These are phyloP conservation scores for Jackrogersella minutella DNA, from an alignment of 495 filamentous ascomycete genomes.

Conservation along the genomic window DNA sequence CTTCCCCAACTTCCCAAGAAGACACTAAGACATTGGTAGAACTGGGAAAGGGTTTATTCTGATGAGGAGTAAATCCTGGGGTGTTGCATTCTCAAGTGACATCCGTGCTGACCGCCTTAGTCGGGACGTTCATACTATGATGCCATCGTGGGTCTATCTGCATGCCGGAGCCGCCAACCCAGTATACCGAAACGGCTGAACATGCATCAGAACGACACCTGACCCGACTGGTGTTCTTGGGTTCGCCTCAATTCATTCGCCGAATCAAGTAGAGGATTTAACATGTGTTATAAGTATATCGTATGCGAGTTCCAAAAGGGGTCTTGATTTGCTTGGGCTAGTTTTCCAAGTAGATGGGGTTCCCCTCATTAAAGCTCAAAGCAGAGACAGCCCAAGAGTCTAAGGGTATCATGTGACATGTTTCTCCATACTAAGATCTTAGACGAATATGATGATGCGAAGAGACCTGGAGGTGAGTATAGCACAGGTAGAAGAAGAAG, in stretches of 20 bases:
- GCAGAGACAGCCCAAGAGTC: not conserved
- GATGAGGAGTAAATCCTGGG: constrained; percentile 30
- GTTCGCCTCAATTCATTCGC: constrained; percentile 24
- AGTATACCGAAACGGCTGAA: constrained; percentile 13
- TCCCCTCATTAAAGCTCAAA: constrained; percentile 12
- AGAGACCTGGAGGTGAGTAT: constrained; percentile 10
- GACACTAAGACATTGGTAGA: constrained; percentile 25
- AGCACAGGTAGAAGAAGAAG: not conserved
- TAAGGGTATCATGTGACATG: constrained; percentile 27
- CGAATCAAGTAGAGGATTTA: constrained; percentile 31
- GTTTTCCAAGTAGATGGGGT: constrained; percentile 19
- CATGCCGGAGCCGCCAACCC: constrained; percentile 34
- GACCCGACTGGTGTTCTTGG: constrained; percentile 29
- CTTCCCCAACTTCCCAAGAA: constrained; percentile 23
- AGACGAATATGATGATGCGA: constrained; percentile 2
- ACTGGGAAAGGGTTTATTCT: constrained; percentile 40
- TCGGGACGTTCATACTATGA: constrained; percentile 31
- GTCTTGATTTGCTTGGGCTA: constrained; percentile 22
- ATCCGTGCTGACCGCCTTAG: constrained; percentile 36
- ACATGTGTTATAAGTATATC: constrained; percentile 37
- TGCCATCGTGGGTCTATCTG: constrained; percentile 40
- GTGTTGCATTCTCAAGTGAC: constrained; percentile 41
- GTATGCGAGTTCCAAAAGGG: constrained; percentile 31
- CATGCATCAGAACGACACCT: constrained; percentile 26
- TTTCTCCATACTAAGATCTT: too few relatives aligned